Conservation (phyloP, 306 rosid genomes). For the Cucumis hystrix region DNA sequence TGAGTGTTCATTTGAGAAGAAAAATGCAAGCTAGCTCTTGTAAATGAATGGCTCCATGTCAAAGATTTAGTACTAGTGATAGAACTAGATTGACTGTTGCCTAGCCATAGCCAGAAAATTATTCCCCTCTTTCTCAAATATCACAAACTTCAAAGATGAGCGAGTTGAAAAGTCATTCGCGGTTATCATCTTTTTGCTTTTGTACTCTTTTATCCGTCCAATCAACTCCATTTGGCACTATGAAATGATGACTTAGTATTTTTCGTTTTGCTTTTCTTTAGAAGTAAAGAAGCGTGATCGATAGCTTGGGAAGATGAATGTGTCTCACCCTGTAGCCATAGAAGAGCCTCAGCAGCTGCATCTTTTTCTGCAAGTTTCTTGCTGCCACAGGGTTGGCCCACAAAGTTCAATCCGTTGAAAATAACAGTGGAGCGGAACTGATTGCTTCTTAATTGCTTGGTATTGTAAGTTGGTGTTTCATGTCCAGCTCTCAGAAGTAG, state of each 20-base stretch:
- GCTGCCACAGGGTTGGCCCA: conserved; percentile 48
- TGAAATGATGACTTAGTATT: conserved; percentile 21
- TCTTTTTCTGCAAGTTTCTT: conserved; percentile 78
- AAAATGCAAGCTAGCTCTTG: not conserved
- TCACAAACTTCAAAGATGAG: not conserved
- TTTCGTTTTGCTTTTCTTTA: conserved; percentile 47
- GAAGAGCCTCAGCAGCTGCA: conserved; percentile 78
- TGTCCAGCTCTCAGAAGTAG: conserved; percentile 75
- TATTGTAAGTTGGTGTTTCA: conserved; percentile 61
- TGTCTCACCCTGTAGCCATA: conserved; percentile 68
- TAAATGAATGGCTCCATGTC: not conserved
- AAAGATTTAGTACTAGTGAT: not conserved
- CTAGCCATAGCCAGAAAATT: not conserved
- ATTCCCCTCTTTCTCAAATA: not conserved
- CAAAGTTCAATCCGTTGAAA: conserved; percentile 76
- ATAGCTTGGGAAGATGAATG: conserved; percentile 31
- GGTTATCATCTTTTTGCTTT: not conserved
- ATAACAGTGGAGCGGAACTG: conserved; percentile 68
- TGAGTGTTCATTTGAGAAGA: not conserved
- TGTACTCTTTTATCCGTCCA: not conserved
- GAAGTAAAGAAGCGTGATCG: conserved; percentile 46
- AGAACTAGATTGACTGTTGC: not conserved
- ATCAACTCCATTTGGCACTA: conserved; percentile 49
- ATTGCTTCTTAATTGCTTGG: conserved; percentile 51
- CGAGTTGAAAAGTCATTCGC: not conserved